Evolutionary conservation across 2,329 filamentous ascomycete genomes (phyloP).

Genomic region (Lojkania enalia): DNA sequence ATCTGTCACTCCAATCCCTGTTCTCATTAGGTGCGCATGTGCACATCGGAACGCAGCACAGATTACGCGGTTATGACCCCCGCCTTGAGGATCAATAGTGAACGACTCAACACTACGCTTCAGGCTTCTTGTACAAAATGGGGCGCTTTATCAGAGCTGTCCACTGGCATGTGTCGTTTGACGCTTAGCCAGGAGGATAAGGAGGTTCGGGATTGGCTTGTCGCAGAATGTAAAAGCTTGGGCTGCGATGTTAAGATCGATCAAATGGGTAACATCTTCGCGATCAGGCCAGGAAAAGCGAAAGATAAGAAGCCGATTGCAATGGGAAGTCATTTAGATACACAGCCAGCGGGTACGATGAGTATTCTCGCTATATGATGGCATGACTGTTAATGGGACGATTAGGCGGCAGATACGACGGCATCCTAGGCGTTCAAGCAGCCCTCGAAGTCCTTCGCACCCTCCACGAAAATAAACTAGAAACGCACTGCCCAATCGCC

Average conservation of each 20-base stretch:
- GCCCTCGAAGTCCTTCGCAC: slow-evolving; percentile 50
- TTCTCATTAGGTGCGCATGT: too few species aligned
- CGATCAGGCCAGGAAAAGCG: slow-evolving; percentile 28
- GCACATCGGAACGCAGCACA: background rate
- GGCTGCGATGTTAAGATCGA: slow-evolving; percentile 40
- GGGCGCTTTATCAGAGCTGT: slow-evolving; percentile 27
- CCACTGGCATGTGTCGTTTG: slow-evolving; percentile 74
- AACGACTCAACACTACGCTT: slow-evolving; percentile 26
- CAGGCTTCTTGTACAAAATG: slow-evolving; percentile 33
- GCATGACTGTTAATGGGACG: background rate
- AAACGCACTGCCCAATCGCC: slow-evolving; percentile 64
- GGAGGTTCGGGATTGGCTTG: slow-evolving; percentile 34
- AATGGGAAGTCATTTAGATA: slow-evolving; percentile 56
- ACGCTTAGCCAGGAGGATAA: slow-evolving; percentile 53
- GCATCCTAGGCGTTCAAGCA: slow-evolving; percentile 72
- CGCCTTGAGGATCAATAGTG: slow-evolving; percentile 25
- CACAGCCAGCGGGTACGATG: slow-evolving; percentile 48
- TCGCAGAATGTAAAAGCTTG: slow-evolving; percentile 27
- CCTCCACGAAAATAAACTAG: slow-evolving; percentile 37
- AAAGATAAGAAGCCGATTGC: slow-evolving; percentile 55
- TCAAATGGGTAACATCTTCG: slow-evolving; percentile 42
- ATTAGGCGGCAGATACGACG: slow-evolving; percentile 69
- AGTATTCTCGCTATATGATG: background rate
- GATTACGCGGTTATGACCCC: slow-evolving; percentile 6
- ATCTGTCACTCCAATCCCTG: slow-evolving; percentile 13